These are phyloP conservation scores for Luvunga scandens DNA, from an alignment of 345 rosid genomes.

Conservation along the genomic window DNA sequence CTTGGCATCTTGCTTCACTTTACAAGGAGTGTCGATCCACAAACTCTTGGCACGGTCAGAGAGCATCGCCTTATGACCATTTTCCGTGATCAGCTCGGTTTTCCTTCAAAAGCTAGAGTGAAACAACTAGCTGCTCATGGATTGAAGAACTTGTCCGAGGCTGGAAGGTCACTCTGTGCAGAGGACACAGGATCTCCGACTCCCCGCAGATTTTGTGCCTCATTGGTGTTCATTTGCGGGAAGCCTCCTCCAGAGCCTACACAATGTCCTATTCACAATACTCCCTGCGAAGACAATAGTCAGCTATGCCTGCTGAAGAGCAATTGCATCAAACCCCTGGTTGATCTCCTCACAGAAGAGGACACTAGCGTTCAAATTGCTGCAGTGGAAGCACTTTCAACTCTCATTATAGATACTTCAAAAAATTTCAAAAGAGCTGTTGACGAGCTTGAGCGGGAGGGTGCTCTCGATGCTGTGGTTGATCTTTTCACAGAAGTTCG, in stretches of 20 bases:
- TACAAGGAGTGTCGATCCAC: constrained; percentile 25
- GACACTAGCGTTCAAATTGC: constrained; percentile 37
- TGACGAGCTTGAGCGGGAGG: constrained; percentile 32
- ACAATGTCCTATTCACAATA: constrained; percentile 35
- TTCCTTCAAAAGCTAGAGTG: constrained; percentile 24
- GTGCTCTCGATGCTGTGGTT: constrained; percentile 22
- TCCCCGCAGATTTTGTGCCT: constrained; percentile 26
- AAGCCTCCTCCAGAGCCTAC: constrained; percentile 23
- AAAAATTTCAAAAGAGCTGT: constrained; percentile 23
- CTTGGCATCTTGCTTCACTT: constrained; percentile 40
- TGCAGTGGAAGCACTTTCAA: constrained; percentile 38
- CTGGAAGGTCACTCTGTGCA: constrained; percentile 22
- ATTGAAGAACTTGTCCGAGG: constrained; percentile 40
- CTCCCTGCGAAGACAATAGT: constrained; percentile 23
- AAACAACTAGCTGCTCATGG: constrained; percentile 39
- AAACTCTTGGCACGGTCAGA: constrained; percentile 15
- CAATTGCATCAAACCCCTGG: constrained; percentile 36
- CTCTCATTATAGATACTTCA: constrained; percentile 28
- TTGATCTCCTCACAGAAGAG: constrained; percentile 27
- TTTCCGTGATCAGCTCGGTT: constrained; percentile 27
- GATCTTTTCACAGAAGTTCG: constrained; percentile 30
- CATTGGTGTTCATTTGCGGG: constrained; percentile 27
- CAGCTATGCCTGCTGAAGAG: constrained; percentile 34
- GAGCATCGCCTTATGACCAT: constrained; percentile 35
- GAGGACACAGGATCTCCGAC: constrained; percentile 23